Base-by-base conservation (phyloP, 805 yeast genomes). In the Monosporozyma yasuniensis region DNA sequence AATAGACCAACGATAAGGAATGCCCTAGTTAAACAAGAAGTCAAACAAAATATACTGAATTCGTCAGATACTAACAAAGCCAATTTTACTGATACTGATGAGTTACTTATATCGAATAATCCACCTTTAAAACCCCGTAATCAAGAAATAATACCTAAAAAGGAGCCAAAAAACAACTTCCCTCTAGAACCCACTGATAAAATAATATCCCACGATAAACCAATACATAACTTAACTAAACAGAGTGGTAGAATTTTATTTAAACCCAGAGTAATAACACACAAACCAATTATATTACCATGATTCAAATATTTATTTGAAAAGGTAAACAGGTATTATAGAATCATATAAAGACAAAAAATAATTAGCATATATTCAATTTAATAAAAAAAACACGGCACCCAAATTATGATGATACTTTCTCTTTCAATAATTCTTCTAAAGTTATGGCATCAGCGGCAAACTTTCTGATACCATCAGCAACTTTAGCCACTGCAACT, bases 401-500 rank as follows among this genome's bases (percentile, higher is more conserved):
- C 14, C 16, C 14, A 2, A 8, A 22, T 39, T 22, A 39, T 12
- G 25, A 10, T 19, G 25, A 39, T 4, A 81, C 72, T 68, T 75
- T 81, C 61, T 76, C 69, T 68, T 80, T 81, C 69, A 86, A 78
- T 65, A 81, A 74, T 53, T 76, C 71, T 70, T 81, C 72, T 68
- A 93, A 79, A 50, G 96, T 83, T 61, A 74, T 81, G 63, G 95
- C 84, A 71, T 93, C 99, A 70, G 85, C 91, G 63, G 96, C 87
- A 73, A 93, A 93, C 71, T 83, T 81, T 79, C 98, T 86, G 76
- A 93, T 93, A 80, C 99, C 99, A 69, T 93, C 96, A 61, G 96
- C 74, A 68, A 93, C 81, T 78, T 93, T 93, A 77, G 88, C 97
- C 58, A 96, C 88, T 62, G 97, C 95, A 98, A 93, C 91, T 57